Evolutionary conservation across 345 rosid species (phyloP).

Genomic region (Eutrema yunnanense): DNA sequence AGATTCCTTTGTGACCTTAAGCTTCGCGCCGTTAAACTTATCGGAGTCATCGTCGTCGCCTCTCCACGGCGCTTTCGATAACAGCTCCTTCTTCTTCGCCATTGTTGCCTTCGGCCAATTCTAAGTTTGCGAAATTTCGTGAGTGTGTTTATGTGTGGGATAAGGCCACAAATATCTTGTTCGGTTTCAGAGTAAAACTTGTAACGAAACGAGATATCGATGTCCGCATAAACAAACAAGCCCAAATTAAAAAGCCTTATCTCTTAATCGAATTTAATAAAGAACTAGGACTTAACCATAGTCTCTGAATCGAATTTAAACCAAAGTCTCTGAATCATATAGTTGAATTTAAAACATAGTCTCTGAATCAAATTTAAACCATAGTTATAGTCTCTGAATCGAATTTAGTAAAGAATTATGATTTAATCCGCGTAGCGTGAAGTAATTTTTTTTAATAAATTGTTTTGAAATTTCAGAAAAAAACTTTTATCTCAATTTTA

Average conservation of each 20-base stretch:
- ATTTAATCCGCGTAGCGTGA: too few relatives aligned
- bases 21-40: slow-evolving; percentile 70
- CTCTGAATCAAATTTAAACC: too few relatives aligned
- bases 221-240: not conserved
- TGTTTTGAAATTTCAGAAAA: too few relatives aligned
- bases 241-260: not conserved
- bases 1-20: slow-evolving; percentile 67
- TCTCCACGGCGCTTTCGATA: slow-evolving; percentile 90
- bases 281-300: too few relatives aligned
- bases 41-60: slow-evolving; percentile 56
- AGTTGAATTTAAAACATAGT: too few relatives aligned
- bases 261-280: too few relatives aligned
- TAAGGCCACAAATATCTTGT: not conserved
- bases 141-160: not conserved
- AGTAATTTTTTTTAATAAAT: too few relatives aligned
- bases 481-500: too few relatives aligned
- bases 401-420: too few relatives aligned
- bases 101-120: not conserved
- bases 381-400: too few relatives aligned
- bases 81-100: slow-evolving; percentile 60
- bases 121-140: not conserved
- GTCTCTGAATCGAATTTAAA: too few relatives aligned
- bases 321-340: too few relatives aligned
- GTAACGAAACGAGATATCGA: not conserved
- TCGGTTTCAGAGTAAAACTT: not conserved